These are phyloP conservation scores for Ceratobasidium sp. DNA, from an alignment of 1,284 basidiomycete species.

Conservation along the genomic window DNA sequence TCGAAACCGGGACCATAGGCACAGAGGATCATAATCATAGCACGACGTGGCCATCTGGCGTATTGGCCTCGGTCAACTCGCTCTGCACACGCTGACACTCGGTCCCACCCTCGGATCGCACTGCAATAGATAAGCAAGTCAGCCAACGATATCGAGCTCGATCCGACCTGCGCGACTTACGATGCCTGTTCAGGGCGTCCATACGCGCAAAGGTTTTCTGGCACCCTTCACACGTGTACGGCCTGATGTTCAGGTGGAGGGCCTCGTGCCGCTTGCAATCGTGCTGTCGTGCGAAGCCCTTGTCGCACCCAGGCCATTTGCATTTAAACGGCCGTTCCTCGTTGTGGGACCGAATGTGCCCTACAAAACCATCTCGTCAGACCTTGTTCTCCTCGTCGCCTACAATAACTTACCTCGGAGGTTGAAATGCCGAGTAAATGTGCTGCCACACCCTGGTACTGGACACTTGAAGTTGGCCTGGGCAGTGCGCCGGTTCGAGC, in stretches of 20 bases:
- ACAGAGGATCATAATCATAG: neutral
- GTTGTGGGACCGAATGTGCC: constrained; percentile 83
- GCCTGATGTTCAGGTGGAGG: constrained; percentile 78
- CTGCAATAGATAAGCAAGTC: constrained; percentile 52
- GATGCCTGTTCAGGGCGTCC: constrained; percentile 81
- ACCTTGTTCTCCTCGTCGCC: constrained; percentile 45
- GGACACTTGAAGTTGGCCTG: constrained; percentile 79
- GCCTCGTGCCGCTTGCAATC: constrained; percentile 87
- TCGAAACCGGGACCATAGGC: constrained; percentile 11
- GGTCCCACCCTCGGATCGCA: constrained; percentile 67
- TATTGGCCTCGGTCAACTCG: constrained; percentile 38
- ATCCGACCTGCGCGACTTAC: constrained; percentile 60
- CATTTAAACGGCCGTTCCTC: constrained; percentile 86
- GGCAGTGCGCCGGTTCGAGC: constrained; percentile 74
- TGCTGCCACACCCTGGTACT: constrained; percentile 80
- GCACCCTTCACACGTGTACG: constrained; percentile 81
- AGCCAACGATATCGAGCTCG: constrained; percentile 34
- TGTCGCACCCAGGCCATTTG: constrained; percentile 85
- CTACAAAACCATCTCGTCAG: constrained; percentile 54
- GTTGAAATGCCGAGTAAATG: constrained; percentile 85
- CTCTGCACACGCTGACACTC: constrained; percentile 57
- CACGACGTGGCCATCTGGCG: constrained; percentile 12
- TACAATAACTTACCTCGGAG: constrained; percentile 67
- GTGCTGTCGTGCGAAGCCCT: constrained; percentile 85
- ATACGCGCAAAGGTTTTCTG: constrained; percentile 80